Evolutionary conservation across 768 basidiomycete genomes (phyloP).

Genomic region (Neoboletus magnificus): DNA sequence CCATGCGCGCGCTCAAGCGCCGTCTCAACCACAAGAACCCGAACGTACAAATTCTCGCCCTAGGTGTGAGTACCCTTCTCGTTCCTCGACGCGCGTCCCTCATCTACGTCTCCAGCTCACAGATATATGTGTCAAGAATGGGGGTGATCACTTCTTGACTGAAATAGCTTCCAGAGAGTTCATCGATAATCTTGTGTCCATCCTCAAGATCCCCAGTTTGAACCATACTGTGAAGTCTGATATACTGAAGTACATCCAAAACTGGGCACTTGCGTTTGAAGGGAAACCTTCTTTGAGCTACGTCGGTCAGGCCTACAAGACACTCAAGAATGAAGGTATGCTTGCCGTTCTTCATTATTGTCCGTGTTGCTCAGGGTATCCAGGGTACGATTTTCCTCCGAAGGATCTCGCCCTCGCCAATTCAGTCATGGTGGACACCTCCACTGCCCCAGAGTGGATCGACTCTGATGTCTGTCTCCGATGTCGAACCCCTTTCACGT

Average conservation of each 20-base stretch:
- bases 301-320: constrained; percentile 77
- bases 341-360: background rate
- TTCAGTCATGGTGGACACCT: constrained; percentile 86
- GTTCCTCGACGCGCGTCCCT: background rate
- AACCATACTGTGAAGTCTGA: constrained; percentile 82
- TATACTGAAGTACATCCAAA: constrained; percentile 80
- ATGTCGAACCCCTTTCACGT: constrained; percentile 86
- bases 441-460: constrained; percentile 94
- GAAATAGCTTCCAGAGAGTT: constrained; percentile 89
- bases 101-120: constrained; percentile 53
- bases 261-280: constrained; percentile 90
- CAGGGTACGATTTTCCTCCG: constrained; percentile 84
- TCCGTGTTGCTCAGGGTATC: background rate
- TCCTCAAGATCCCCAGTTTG: constrained; percentile 72
- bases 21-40: constrained; percentile 93
- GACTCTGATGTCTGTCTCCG: constrained; percentile 94
- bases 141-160: constrained; percentile 83
- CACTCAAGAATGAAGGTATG: constrained; percentile 70
- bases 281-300: constrained; percentile 72
- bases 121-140: constrained; percentile 95
- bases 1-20: constrained; percentile 85
- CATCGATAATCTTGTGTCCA: constrained; percentile 88
- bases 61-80: constrained; percentile 57
- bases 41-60: constrained; percentile 87
- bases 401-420: constrained; percentile 66